Percentiles rank a stretch among this genome's conserved stretches.
Conservation (phyloP, 805 yeast genomes). For the Babjeviella inositovora region DNA sequence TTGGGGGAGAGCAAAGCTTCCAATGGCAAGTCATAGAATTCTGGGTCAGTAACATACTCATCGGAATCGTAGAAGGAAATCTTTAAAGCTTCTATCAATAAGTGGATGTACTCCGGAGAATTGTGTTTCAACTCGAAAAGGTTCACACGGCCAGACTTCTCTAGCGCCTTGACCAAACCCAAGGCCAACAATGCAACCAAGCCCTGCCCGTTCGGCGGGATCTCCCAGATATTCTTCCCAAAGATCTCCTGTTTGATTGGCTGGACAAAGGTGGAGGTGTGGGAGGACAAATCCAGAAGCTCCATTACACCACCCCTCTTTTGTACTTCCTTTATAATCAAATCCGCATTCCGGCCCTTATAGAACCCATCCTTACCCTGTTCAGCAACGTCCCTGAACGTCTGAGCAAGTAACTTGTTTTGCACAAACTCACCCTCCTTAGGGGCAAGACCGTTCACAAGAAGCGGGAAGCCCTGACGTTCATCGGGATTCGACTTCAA, state of each 20-base stretch:
- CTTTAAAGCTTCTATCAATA: conserved; percentile 57
- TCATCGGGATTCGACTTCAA: conserved; percentile 14
- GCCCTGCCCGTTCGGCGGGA: conserved; percentile 80
- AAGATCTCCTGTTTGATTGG: conserved; percentile 41
- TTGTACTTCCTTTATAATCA: conserved; percentile 37
- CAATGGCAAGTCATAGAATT: conserved; percentile 18
- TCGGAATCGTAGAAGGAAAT: conserved; percentile 64
- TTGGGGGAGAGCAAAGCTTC: conserved; percentile 25
- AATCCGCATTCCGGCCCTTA: conserved; percentile 52
- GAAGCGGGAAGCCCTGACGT: conserved; percentile 16
- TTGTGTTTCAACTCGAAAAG: conserved; percentile 39
- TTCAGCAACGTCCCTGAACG: conserved; percentile 31
- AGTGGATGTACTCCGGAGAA: conserved; percentile 53
- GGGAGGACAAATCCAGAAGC: conserved; percentile 36
- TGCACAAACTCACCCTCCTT: conserved; percentile 36
- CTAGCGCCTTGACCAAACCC: conserved; percentile 46
- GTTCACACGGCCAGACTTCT: conserved; percentile 19
- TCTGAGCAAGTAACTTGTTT: conserved; percentile 35
- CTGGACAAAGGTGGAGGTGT: conserved; percentile 45
- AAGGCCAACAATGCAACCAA: conserved; percentile 57
- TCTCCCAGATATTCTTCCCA: conserved; percentile 54
- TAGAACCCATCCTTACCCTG: conserved; percentile 55
- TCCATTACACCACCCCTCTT: conserved; percentile 39
- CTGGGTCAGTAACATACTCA: conserved; percentile 53
- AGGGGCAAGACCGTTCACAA: conserved; percentile 27